Evolutionary conservation across 768 basidiomycete species (phyloP).

Genomic region (Plicaturopsis crispa): DNA sequence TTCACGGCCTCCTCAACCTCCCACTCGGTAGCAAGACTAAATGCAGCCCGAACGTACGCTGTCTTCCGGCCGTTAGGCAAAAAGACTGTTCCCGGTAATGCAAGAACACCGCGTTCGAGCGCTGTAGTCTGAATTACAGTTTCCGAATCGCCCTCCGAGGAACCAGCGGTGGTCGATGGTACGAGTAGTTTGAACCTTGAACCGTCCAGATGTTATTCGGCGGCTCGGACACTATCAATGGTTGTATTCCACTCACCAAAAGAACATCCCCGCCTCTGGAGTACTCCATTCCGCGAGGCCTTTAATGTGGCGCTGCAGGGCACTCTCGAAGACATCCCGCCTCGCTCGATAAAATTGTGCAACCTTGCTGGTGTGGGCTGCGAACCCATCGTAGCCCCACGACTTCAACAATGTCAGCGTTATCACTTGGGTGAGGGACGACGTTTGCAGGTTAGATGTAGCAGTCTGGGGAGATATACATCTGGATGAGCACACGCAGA

Average conservation of each 20-base stretch:
- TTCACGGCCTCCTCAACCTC: constrained; percentile 70
- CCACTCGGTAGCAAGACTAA: constrained; percentile 59
- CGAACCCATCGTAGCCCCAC: constrained; percentile 77
- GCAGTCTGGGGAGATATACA: constrained; percentile 40
- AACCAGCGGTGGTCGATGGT: constrained; percentile 14
- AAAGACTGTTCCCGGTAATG: constrained; percentile 81
- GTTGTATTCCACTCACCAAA: constrained; percentile 53
- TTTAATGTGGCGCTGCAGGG: constrained; percentile 68
- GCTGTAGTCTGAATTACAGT: constrained; percentile 68
- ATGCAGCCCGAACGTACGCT: constrained; percentile 75
- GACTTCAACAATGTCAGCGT: constrained; percentile 46
- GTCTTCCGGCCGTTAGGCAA: constrained; percentile 64
- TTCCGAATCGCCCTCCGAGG: constrained; percentile 57
- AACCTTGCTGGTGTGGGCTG: constrained; percentile 57
- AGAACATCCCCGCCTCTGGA: constrained; percentile 84
- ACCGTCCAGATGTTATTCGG: constrained; percentile 6
- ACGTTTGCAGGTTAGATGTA: constrained; percentile 59
- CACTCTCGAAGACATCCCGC: constrained; percentile 70
- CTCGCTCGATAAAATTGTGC: constrained; percentile 68
- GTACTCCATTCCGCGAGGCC: constrained; percentile 68
- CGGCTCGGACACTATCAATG: too few species aligned
- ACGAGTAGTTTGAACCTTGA: constrained; percentile 65
- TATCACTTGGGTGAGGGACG: constrained; percentile 59
- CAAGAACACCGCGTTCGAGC: constrained; percentile 78
- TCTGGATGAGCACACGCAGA: constrained; percentile 8